A percentile compares a stretch with the other conserved stretches of the same genome.
Evolutionary conservation across 495 filamentous ascomycete species (phyloP).

Genomic region (Xylaria scruposa): DNA sequence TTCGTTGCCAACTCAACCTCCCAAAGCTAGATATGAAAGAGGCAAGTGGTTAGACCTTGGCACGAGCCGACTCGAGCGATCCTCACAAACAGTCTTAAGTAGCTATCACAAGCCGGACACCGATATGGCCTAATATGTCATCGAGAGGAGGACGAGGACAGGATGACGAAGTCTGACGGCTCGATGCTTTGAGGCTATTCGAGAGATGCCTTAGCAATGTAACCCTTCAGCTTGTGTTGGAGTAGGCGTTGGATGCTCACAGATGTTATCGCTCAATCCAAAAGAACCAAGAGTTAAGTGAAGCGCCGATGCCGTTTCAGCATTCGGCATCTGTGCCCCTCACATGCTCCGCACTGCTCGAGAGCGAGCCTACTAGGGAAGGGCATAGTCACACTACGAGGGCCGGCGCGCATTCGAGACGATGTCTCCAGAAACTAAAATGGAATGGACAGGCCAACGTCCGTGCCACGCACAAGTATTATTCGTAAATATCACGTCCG

Average conservation of each 20-base stretch:
- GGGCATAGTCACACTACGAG: neutral
- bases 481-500: slow-evolving; percentile 3
- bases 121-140: neutral
- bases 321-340: slow-evolving; percentile 10
- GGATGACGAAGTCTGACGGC: neutral
- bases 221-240: neutral
- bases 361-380: neutral
- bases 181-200: neutral
- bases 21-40: slow-evolving; percentile 7
- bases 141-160: neutral
- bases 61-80: neutral
- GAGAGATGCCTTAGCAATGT: slow-evolving; percentile 5
- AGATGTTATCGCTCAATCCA: neutral
- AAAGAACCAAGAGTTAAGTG: neutral
- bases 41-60: slow-evolving; percentile 9
- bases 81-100: neutral
- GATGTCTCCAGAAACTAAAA: neutral
- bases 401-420: slow-evolving; percentile 7
- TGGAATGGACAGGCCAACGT: neutral
- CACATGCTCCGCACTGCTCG: slow-evolving; percentile 12
- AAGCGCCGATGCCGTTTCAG: slow-evolving; percentile 9
- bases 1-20: neutral
- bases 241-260: neutral
- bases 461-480: slow-evolving; percentile 4
- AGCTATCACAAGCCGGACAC: neutral